Evolutionary conservation across 495 filamentous ascomycete genomes (phyloP).

Genomic region (Tuber indicum): DNA sequence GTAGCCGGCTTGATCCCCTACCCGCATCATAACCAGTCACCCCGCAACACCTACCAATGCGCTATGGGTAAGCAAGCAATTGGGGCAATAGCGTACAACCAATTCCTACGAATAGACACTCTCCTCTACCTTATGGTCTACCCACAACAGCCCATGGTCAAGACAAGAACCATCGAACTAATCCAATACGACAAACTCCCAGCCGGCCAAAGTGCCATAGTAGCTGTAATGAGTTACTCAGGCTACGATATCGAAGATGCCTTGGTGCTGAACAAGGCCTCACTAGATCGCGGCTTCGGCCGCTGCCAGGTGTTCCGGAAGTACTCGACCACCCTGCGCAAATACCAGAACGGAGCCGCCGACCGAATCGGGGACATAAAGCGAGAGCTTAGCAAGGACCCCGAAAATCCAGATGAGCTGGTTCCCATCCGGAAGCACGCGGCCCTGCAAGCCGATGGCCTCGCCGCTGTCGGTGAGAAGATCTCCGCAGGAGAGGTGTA

Average conservation of each 20-base stretch:
- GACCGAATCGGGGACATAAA: constrained; percentile 63
- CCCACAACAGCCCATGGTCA: constrained; percentile 95
- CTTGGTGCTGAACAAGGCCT: constrained; percentile 91
- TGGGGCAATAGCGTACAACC: constrained; percentile 93
- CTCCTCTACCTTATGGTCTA: constrained; percentile 95
- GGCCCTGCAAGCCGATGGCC: constrained; percentile 68
- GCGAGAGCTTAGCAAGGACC: constrained; percentile 47
- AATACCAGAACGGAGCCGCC: constrained; percentile 69
- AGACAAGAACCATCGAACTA: constrained; percentile 90
- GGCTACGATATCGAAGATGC: constrained; percentile 99
- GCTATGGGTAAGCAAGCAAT: constrained; percentile 99
- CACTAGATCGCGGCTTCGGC: constrained; percentile 86
- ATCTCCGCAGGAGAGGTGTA: constrained; percentile 70
- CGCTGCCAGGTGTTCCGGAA: constrained; percentile 93
- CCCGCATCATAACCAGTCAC: constrained; percentile 98
- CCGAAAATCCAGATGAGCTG: constrained; percentile 47
- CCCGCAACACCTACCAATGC: constrained; percentile 97
- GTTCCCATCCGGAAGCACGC: constrained; percentile 62
- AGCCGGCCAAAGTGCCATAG: constrained; percentile 90
- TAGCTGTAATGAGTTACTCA: constrained; percentile 98
- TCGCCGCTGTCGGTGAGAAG: constrained; percentile 73
- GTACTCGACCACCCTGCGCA: constrained; percentile 67
- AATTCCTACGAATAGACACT: constrained; percentile 91
- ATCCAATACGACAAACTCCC: constrained; percentile 97
- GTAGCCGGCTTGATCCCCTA: constrained; percentile 96